A percentile compares a stretch with the other conserved stretches of the same genome.
These are phyloP conservation scores for Emmonsia crescens DNA, from an alignment of 2,329 filamentous ascomycete genomes.

Conservation along the genomic window DNA sequence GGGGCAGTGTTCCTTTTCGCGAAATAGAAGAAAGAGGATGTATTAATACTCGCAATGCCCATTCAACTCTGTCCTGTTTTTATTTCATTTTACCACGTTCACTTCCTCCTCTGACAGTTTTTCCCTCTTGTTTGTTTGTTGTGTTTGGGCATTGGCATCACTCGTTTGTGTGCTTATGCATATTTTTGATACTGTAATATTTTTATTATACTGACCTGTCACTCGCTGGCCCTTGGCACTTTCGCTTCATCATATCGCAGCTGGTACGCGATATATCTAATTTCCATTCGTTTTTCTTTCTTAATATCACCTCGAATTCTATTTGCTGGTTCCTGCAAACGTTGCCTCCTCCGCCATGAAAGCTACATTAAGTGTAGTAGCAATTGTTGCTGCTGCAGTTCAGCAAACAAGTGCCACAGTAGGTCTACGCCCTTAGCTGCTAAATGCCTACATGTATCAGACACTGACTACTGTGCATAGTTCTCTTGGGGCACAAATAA, in stretches of 20 bases:
- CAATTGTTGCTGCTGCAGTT: constrained; percentile 15
- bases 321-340: not conserved
- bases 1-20: not conserved
- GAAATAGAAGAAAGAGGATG: not conserved
- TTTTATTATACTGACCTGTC: not conserved
- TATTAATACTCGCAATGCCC: not conserved
- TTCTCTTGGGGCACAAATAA: constrained; percentile 41
- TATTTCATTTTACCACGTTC: not conserved
- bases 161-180: not conserved
- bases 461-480: constrained; percentile 3
- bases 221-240: not conserved
- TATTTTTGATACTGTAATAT: not conserved
- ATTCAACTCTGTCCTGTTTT: not conserved
- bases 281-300: constrained; percentile 1
- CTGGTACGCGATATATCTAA: constrained; percentile 13
- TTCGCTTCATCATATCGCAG: constrained; percentile 4
- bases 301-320: not conserved
- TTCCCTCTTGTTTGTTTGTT: not conserved
- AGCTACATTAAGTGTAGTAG: constrained; percentile 11
- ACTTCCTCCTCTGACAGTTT: not conserved
- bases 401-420: constrained; percentile 20
- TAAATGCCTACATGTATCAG: not conserved
- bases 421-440: constrained; percentile 4
- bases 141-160: not conserved
- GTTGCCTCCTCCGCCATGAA: constrained; percentile 15